A percentile compares a stretch with the other conserved stretches of the same genome.
Conservation (phyloP, 768 basidiomycete genomes). For the Russula sp. region DNA sequence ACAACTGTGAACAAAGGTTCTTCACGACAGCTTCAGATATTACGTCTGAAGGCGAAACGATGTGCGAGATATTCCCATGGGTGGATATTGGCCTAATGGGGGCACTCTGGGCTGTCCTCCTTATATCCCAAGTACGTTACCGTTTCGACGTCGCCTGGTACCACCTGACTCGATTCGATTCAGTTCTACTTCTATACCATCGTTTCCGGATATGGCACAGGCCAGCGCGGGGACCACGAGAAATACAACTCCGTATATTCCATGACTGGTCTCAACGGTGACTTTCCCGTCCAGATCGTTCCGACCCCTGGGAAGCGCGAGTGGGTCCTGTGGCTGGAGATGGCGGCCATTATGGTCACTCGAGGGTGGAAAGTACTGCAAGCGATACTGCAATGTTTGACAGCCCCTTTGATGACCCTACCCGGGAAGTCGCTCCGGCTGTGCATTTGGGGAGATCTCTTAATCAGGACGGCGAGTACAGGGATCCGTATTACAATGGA, state of each 20-base stretch:
- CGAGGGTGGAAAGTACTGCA: slow-evolving; percentile 20
- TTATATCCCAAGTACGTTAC: slow-evolving; percentile 65
- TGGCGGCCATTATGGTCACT: slow-evolving; percentile 24
- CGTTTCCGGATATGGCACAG: slow-evolving; percentile 60
- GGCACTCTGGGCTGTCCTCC: slow-evolving; percentile 78
- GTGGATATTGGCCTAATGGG: slow-evolving; percentile 91
- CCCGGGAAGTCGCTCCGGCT: slow-evolving; percentile 1
- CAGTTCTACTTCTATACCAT: slow-evolving; percentile 52
- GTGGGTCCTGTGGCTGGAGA: slow-evolving; percentile 32
- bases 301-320: slow-evolving; percentile 69
- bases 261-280: slow-evolving; percentile 49
- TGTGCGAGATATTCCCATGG: slow-evolving; percentile 92
- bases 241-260: slow-evolving; percentile 75
- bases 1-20: slow-evolving; percentile 59
- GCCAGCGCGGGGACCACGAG: slow-evolving; percentile 76
- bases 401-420: slow-evolving; percentile 15
- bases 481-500: slow-evolving; percentile 37
- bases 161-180: slow-evolving; percentile 32
- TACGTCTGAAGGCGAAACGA: slow-evolving; percentile 55
- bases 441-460: neutral
- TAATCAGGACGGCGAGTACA: slow-evolving; percentile 31
- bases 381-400: slow-evolving; percentile 27
- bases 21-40: slow-evolving; percentile 43
- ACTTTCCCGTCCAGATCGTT: slow-evolving; percentile 64
- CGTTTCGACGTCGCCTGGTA: slow-evolving; percentile 34